Evolutionary conservation across 2,329 filamentous ascomycete genomes (phyloP).

Genomic region (Colletotrichum nymphaeae): DNA sequence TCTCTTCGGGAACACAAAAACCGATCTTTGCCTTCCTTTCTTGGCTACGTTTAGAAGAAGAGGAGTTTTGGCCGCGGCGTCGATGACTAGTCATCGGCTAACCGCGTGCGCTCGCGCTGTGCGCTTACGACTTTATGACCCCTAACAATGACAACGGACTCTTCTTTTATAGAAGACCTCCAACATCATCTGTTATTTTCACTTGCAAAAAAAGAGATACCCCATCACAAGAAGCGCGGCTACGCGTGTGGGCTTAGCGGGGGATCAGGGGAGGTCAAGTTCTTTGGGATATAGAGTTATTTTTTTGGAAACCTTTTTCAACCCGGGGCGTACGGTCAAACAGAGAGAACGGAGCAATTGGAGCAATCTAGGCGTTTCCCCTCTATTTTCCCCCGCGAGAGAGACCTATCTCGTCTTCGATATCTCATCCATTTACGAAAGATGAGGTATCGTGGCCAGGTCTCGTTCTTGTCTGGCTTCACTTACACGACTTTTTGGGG

Average conservation of each 20-base stretch:
- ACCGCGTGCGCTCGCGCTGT: constrained; percentile 17
- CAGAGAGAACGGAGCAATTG: constrained; percentile 25
- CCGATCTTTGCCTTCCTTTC: not conserved
- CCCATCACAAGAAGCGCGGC: constrained; percentile 15
- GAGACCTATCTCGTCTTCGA: not conserved
- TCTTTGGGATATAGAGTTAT: constrained; percentile 18
- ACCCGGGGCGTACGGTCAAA: not conserved
- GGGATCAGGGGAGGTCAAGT: not conserved
- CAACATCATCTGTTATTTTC: constrained; percentile 5
- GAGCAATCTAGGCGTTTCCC: constrained; percentile 30
- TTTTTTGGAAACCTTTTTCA: constrained; percentile 1
- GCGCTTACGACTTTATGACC: constrained; percentile 34
- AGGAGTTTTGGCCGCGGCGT: not conserved
- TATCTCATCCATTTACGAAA: too few relatives aligned
- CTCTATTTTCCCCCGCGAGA: not conserved
- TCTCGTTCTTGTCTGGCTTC: not conserved
- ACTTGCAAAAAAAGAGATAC: constrained; percentile 23
- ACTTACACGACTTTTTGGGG: not conserved
- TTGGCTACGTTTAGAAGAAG: not conserved
- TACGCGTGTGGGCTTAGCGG: constrained; percentile 2
- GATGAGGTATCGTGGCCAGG: not conserved
- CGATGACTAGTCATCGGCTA: not conserved
- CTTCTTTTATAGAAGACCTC: not conserved
- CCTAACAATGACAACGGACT: constrained; percentile 4
- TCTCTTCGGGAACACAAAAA: not conserved